Evolutionary conservation across 75 land plant genomes (phyloP), one percentile per base, ranked within the genome.

Genomic region (Cupressus sempervirens): DNA sequence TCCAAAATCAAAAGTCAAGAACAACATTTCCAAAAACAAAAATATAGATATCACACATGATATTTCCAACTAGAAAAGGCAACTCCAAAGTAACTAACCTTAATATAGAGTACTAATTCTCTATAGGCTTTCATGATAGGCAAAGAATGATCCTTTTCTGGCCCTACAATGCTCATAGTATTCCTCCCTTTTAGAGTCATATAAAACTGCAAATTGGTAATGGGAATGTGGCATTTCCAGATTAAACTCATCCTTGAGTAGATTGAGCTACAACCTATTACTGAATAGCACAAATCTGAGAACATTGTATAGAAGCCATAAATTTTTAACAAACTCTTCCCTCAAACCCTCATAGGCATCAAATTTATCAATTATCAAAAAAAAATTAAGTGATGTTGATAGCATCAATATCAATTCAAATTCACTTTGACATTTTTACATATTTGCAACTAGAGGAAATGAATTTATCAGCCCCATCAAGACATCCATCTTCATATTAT

Each of bases 81-180:
- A n/a, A n/a, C n/a, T n/a, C n/a, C n/a, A n/a, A n/a, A n/a, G n/a
- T n/a, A n/a, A 52, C 26, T 12, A 26, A 87, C 88, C 88, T 80
- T 16, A 87, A 72, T 48, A 89, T 89, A 20, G 90, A 89, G 84
- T 84, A 89, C 90, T 88, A 89, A 36, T 89, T 89, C 53, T 86
- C 81, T 48, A 88, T 62, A 16, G 8, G 74, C 90, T 89, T n/a
- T 88, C 90, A 85, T 89, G 90, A 43, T 87, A 89, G 1, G 90
- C 90, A 46, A 89, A 87, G 72, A 89, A 75, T 6, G 90, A 89
- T 13, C 89, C 85, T 32, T 81, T 43, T 34, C 67, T 43, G 3
- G 16, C 73, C 20, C 80, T 81, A 15, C 72, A 65, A 67, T 11
- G 23, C 54, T 82, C 80, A 30, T 87, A 87, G 74, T 74, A 40